These are phyloP conservation scores for Aquanectria penicillioides DNA, from an alignment of 2,329 filamentous ascomycete genomes.

Conservation along the genomic window DNA sequence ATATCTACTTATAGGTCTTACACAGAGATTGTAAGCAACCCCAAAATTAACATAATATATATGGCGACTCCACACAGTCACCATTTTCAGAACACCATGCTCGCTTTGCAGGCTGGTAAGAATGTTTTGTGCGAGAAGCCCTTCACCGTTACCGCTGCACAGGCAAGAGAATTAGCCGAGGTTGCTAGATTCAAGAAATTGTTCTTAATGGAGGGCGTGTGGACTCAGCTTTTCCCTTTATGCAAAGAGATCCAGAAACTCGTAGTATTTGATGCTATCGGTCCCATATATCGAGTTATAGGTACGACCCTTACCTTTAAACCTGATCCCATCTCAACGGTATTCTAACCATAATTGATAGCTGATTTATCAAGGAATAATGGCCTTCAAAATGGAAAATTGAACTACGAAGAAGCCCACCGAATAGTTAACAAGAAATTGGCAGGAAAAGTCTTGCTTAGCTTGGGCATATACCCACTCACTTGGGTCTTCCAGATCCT, in stretches of 20 bases:
- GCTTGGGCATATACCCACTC: constrained; percentile 85
- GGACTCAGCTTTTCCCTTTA: background rate
- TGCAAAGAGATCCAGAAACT: background rate
- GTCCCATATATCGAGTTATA: background rate
- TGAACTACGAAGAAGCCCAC: background rate
- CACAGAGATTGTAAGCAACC: background rate
- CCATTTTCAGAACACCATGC: background rate
- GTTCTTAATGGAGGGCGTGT: background rate
- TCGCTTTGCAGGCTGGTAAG: background rate
- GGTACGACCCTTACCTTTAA: background rate
- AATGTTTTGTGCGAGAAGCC: constrained; percentile 1
- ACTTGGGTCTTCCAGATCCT: constrained; percentile 69
- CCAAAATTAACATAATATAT: background rate
- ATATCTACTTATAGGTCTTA: background rate
- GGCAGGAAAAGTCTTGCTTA: constrained; percentile 82
- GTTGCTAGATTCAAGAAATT: background rate
- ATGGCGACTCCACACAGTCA: background rate
- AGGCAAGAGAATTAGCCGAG: background rate
- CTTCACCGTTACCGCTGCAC: background rate
- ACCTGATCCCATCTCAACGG: fast-evolving
- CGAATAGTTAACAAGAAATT: constrained; percentile 80
- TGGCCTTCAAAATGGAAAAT: background rate
- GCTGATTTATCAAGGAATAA: background rate
- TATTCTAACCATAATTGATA: background rate
- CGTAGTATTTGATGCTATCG: background rate